phyloP scores from a whole-genome alignment of 768 basidiomycete genomes.

The Suillus ampliporus region DNA sequence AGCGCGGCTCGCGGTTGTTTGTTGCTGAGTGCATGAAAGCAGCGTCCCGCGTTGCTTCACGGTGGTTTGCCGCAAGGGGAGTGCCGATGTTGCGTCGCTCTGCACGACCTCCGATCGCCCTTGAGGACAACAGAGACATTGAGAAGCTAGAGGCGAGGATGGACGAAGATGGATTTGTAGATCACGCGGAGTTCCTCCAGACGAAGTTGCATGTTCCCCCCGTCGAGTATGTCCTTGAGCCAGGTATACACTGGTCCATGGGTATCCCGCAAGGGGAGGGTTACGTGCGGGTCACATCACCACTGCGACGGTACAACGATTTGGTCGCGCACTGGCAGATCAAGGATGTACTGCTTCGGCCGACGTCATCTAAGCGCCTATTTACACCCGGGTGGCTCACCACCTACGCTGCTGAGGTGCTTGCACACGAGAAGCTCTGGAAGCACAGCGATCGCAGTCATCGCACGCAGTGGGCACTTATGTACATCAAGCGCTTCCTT shows the following conservation, averaged over 20 bases:
- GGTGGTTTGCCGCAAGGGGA: constrained; percentile 62
- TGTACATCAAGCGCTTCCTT: constrained; percentile 46
- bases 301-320: constrained; percentile 85
- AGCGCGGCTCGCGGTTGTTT: constrained; percentile 54
- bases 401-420: constrained; percentile 45
- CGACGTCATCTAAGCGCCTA: constrained; percentile 38
- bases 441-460: constrained; percentile 41
- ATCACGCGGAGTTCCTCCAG: constrained; percentile 41
- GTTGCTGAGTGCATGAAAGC: constrained; percentile 86
- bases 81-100: constrained; percentile 71
- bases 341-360: constrained; percentile 68
- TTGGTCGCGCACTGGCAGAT: constrained; percentile 92
- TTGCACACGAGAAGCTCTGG: constrained; percentile 40
- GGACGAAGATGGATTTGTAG: constrained; percentile 49
- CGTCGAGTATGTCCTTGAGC: constrained; percentile 54
- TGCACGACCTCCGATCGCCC: constrained; percentile 37
- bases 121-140: constrained; percentile 38
- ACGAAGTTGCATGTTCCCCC: constrained; percentile 40
- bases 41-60: constrained; percentile 77
- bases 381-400: constrained; percentile 55
- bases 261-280: constrained; percentile 78
- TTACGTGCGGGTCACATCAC: constrained; percentile 85
- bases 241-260: constrained; percentile 68
- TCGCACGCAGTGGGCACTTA: constrained; percentile 46
- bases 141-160: constrained; percentile 56